Evolutionary conservation across 2,329 filamentous ascomycete genomes (phyloP).

Genomic region (Magnaporthiopsis incrustans): DNA sequence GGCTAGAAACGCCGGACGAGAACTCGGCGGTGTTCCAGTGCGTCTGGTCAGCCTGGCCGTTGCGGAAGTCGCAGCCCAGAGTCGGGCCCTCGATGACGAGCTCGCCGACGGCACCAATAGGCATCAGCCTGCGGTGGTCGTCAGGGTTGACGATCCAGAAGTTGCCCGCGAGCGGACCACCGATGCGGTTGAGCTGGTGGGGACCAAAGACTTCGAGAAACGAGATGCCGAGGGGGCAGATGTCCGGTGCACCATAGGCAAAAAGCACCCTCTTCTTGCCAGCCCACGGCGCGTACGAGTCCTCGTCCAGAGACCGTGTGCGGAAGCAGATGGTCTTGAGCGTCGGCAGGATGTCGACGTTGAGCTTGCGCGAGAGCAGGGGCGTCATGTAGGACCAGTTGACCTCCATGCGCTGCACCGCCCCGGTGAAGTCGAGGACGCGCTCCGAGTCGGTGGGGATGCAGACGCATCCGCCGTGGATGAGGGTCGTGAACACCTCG

Average conservation of each 20-base stretch:
- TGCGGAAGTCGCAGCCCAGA: conserved; percentile 30
- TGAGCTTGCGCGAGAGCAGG: conserved; percentile 42
- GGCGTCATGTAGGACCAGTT: conserved; percentile 51
- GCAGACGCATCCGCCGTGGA: conserved; percentile 51
- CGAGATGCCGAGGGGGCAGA: conserved; percentile 43
- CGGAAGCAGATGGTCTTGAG: conserved; percentile 37
- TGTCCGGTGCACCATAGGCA: conserved; percentile 42
- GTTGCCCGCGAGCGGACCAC: conserved; percentile 38
- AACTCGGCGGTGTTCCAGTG: conserved; percentile 16
- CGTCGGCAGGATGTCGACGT: conserved; percentile 27
- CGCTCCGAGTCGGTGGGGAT: conserved; percentile 44
- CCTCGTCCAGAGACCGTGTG: conserved; percentile 40
- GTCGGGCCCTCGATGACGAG: conserved; percentile 52
- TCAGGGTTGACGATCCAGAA: conserved; percentile 47
- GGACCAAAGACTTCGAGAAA: conserved; percentile 33
- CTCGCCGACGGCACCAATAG: conserved; percentile 48
- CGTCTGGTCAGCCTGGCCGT: conserved; percentile 20
- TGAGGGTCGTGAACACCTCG: conserved; percentile 46
- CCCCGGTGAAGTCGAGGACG: conserved; percentile 39
- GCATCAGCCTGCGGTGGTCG: conserved; percentile 41
- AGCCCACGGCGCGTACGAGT: conserved; percentile 39
- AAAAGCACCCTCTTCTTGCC: conserved; percentile 37
- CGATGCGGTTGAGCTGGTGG: conserved; percentile 32
- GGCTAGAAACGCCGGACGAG: conserved; percentile 14
- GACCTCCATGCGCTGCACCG: conserved; percentile 41